These are phyloP conservation scores for Leptographium flavum DNA, from an alignment of 2,329 filamentous ascomycete genomes.

Conservation along the genomic window DNA sequence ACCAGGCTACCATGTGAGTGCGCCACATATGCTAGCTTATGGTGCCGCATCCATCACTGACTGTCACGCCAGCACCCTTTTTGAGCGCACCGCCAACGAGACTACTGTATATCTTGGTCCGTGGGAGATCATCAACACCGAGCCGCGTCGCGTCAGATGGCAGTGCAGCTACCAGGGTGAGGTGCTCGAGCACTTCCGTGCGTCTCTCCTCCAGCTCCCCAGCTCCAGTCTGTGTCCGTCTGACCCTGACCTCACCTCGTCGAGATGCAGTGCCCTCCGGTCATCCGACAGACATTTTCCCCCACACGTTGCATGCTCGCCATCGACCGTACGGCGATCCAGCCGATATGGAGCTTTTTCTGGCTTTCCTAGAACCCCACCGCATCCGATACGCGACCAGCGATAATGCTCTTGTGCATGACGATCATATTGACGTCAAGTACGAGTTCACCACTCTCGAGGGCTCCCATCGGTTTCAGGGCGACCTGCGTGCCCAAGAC, in stretches of 20 bases:
- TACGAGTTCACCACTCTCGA: slow-evolving; percentile 37
- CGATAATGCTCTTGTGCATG: slow-evolving; percentile 31
- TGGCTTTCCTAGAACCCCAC: slow-evolving; percentile 33
- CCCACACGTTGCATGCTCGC: slow-evolving; percentile 33
- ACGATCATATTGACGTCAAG: slow-evolving; percentile 31
- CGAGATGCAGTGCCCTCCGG: slow-evolving; percentile 28
- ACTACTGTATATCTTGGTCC: slow-evolving; percentile 37
- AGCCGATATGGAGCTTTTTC: slow-evolving; percentile 32
- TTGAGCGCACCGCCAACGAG: slow-evolving; percentile 33
- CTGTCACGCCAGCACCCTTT: slow-evolving; percentile 26
- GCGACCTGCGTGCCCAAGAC: slow-evolving; percentile 31
- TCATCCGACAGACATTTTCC: slow-evolving; percentile 28
- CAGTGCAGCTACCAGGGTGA: slow-evolving; percentile 38
- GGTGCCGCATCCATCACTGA: slow-evolving; percentile 1
- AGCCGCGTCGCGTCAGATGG: slow-evolving; percentile 35
- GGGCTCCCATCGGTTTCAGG: slow-evolving; percentile 32
- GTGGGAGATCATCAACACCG: slow-evolving; percentile 33
- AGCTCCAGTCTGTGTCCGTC: not conserved
- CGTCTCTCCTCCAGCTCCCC: slow-evolving; percentile 9
- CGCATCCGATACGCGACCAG: slow-evolving; percentile 32
- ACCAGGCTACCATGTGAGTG: slow-evolving; percentile 37
- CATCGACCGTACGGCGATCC: slow-evolving; percentile 36
- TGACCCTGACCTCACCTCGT: not conserved
- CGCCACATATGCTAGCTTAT: not conserved
- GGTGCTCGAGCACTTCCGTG: slow-evolving; percentile 36